Evolutionary conservation across 352 stramenopile species (phyloP), one percentile per base, ranked within the genome.

Genomic region (Pythium scleroteichum): DNA sequence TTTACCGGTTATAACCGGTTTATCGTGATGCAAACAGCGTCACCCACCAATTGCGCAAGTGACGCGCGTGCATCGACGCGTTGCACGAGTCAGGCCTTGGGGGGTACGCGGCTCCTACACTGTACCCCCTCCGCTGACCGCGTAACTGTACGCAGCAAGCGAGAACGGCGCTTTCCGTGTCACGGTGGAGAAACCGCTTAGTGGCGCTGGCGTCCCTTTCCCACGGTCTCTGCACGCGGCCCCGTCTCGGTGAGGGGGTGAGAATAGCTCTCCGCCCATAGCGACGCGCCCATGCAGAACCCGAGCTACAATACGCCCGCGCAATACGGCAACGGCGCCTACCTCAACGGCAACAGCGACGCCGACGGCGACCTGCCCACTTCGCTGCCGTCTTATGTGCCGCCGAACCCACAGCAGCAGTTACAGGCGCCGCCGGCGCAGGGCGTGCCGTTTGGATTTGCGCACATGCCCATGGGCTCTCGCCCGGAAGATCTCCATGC

Each of bases 341-440:
- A 71, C 49, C 10, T 38, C 10, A 60, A 54, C 29, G 41, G 51
- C 45, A 32, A 26, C 9, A 63, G 32, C 16, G 71, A 79, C 32
- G 54, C 66, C 39, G 79, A 88, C 24, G 73, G 74, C 49, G 83
- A 90, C 59, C 67, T 92, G 46, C 83, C 83, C 17, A 84, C 69
- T 14, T 88, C 83, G n/a, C 62, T 92, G 57, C 83, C 83, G 40
- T 90, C 83, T 19, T 92, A 92, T 59, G 79, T 87, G 53, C 82
- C 82, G 33, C 52, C 73, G 29, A 68, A 64, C 40, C 59, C 44
- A 62, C 48, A 60, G 53, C 61, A 69, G 53, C 59, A 53, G 20
- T 48, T 19, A 27, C 40, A 45, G 14, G 66, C 16, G 62, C 59
- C 8, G 61, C 67, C 47, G 12, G 44, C 76, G 24, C 62, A 67